These are phyloP conservation scores for Trametes sanguinea DNA, from an alignment of 768 basidiomycete genomes.

Conservation along the genomic window DNA sequence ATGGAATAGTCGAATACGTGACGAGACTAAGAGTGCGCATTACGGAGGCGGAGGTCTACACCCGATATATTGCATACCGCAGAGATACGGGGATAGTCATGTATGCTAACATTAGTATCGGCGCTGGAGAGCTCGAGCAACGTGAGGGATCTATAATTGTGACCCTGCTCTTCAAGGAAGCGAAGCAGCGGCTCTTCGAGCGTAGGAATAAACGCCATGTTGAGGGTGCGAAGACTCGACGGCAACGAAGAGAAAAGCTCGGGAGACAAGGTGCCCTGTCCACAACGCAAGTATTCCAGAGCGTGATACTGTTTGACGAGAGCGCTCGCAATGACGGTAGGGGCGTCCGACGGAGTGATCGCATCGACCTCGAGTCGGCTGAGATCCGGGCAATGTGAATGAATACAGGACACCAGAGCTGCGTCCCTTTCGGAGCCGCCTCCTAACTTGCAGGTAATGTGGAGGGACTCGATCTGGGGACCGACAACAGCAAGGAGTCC, in stretches of 20 bases:
- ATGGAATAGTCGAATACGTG: not conserved
- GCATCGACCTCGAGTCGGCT: constrained; percentile 1
- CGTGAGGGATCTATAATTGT: not conserved
- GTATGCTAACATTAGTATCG: not conserved
- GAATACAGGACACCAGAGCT: not conserved
- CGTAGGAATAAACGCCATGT: not conserved
- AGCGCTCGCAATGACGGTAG: not conserved
- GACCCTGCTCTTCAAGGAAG: not conserved
- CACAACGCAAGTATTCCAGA: constrained; percentile 5
- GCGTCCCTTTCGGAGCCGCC: constrained; percentile 1
- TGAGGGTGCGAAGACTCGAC: not conserved
- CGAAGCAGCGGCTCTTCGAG: not conserved
- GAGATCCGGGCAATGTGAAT: constrained; percentile 4
- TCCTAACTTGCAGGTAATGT: constrained; percentile 5
- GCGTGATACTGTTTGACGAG: constrained; percentile 1
- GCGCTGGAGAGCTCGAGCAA: not conserved
- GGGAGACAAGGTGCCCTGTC: not conserved
- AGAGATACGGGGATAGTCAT: not conserved
- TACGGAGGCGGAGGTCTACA: not conserved
- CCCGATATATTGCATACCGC: not conserved
- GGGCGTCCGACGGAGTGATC: not conserved
- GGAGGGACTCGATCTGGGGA: constrained; percentile 2
- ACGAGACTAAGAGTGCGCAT: not conserved
- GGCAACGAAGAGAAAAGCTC: not conserved
- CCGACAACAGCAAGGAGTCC: constrained; percentile 5